Evolutionary conservation across 2,329 filamentous ascomycete genomes (phyloP), one percentile per base, ranked within the genome.

Genomic region (Akanthomyces lecanii): DNA sequence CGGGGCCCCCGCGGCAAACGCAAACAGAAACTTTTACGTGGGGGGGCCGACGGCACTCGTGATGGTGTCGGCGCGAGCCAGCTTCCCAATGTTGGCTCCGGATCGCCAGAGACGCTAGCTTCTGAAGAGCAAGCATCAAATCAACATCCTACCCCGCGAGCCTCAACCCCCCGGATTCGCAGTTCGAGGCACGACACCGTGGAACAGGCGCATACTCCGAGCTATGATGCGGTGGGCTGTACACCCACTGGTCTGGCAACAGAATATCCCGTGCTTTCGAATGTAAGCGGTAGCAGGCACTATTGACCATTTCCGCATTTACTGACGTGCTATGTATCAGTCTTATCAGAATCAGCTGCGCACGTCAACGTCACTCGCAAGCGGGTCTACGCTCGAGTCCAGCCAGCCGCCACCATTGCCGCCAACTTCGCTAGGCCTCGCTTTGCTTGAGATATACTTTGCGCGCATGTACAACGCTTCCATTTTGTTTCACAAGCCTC

Each of bases 291-390:
- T 16, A 7, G 3, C 18, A 5, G 12, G 40, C 8, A n/a, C 28
- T 6, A 16, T 8, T 16, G 23, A 36, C 33, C 33, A 36, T 36
- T 36, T 36, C 33, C 38, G 4, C 3, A 7, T 7, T 25, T 23
- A 2, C n/a, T 14, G 12, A n/a, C 14, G 4, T 4, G 56, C 14
- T 59, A 7, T 18, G 3, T 10, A n/a, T 28, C 14, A 59, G 56
- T 59, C 56, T 18, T 59, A 59, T n/a, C 56, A 59, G 50, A 50
- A 38, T n/a, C 56, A 59, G 44, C 45, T 59, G 25, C 56, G 56
- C 16, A 50, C 14, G 12, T 48, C 47, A 6, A 50, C 56, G 7
- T 59, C 44, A 7, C 47, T 59, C 7, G 44, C 44, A 50, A 23
- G 16, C 16, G 56, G 50, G 14, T 40, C 45, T 28, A 18, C 45